phyloP scores from a whole-genome alignment of 257 asterid species.

The Capsicum chinense region DNA sequence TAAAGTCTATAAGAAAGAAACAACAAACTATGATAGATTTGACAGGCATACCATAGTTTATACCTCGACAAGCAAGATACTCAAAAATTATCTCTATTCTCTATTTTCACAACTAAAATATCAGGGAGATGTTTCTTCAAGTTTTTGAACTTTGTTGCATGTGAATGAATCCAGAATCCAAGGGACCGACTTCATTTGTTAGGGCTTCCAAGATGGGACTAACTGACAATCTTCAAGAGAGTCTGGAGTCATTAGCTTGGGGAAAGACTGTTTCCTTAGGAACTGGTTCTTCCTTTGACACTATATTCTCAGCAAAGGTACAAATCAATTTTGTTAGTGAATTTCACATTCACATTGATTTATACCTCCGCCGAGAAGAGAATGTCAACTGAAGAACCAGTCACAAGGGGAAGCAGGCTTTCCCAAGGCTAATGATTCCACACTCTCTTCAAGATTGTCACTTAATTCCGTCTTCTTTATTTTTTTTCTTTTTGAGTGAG shows the following conservation, averaged over 20 bases:
- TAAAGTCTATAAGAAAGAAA: too few relatives aligned
- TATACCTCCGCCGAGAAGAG: too few relatives aligned
- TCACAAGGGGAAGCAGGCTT: too few relatives aligned
- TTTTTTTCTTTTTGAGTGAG: too few relatives aligned
- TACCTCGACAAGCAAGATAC: too few relatives aligned
- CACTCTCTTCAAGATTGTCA: too few relatives aligned
- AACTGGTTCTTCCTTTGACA: slow-evolving; percentile 72
- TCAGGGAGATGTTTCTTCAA: background rate
- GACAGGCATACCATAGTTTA: too few relatives aligned
- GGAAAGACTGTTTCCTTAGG: slow-evolving; percentile 86
- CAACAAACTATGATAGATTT: too few relatives aligned
- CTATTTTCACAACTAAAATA: background rate
- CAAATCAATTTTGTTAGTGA: background rate
- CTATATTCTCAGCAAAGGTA: slow-evolving; percentile 72
- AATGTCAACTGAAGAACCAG: too few relatives aligned
- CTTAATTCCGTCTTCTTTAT: too few relatives aligned
- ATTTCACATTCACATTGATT: background rate
- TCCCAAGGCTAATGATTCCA: too few relatives aligned
- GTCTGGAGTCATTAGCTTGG: slow-evolving; percentile 84
- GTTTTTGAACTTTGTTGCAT: slow-evolving; percentile 23
- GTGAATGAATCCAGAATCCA: slow-evolving; percentile 65
- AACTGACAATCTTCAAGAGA: slow-evolving; percentile 72
- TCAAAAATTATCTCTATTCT: too few relatives aligned
- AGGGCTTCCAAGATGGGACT: slow-evolving; percentile 79
- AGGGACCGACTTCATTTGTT: slow-evolving; percentile 51